Conservation (phyloP, 345 rosid genomes). For the Gossypium anomalum region DNA sequence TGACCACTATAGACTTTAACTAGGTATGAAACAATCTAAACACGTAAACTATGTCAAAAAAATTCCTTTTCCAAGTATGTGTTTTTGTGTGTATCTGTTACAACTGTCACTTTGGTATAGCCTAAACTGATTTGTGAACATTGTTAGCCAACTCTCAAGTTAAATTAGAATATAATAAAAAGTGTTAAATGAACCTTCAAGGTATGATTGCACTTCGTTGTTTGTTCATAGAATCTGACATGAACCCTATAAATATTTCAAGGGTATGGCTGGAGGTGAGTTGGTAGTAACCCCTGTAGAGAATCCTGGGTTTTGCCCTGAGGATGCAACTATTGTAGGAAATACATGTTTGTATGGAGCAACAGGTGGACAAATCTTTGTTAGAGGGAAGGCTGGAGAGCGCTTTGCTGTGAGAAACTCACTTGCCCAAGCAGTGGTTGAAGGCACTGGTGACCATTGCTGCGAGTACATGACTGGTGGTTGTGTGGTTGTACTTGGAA, state of each 20-base stretch:
- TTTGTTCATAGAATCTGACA: conserved; percentile 21
- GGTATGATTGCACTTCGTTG: neutral
- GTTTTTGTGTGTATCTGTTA: neutral
- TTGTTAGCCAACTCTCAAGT: neutral
- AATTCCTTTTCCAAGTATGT: neutral
- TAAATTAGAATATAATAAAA: neutral
- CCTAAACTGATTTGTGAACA: conserved; percentile 7
- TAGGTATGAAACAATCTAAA: neutral
- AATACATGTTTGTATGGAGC: conserved; percentile 98
- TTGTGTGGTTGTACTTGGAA: conserved; percentile 90
- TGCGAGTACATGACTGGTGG: conserved; percentile 99
- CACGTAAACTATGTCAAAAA: neutral
- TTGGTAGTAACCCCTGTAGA: conserved; percentile 82
- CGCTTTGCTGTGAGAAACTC: conserved; percentile 98
- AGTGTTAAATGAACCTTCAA: neutral
- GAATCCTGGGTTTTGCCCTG: conserved; percentile 70
- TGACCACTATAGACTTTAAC: neutral
- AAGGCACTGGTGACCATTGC: conserved; percentile 97
- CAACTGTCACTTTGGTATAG: neutral
- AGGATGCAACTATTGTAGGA: conserved; percentile 93
- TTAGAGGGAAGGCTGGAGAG: conserved; percentile 97
- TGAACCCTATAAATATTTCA: conserved; percentile 18
- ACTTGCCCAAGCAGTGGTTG: conserved; percentile 96
- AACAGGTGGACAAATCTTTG: conserved; percentile 92
- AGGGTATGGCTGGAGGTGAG: conserved; percentile 99